Base-by-base conservation (phyloP, 208 protist genomes). In the Leishmania turanica region DNA sequence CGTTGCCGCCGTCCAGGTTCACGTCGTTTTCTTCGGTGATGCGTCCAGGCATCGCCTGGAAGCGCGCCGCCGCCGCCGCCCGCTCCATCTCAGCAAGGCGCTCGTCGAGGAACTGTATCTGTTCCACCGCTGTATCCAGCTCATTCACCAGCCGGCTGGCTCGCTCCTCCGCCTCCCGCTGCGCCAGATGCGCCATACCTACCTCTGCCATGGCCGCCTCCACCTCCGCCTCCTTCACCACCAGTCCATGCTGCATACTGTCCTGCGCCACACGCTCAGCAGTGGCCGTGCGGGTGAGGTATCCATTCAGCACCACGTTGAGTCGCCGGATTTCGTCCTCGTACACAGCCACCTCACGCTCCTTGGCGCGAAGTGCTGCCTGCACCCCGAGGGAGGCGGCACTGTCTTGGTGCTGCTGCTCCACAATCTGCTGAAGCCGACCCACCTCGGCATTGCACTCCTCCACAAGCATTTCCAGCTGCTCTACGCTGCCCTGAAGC, bases 301-400 rank as follows among this genome's bases (percentile, higher is more conserved):
- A 90, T 27, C 85, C 76, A 21, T 96, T 89, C 66, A 96, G 77
- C 53, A 93, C 83, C 31, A 74, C 71, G 80, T 93, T 89, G 34
- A 97, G 87, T 40, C 91, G 88, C 70, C 83, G 65, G 27, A 97
- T 90, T 72, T 97, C 94, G 42, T 93, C 89, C 53, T 97, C 94
- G 78, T 91, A 97, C 45, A 95, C 76, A 51, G 85, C 87, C 49
- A 97, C 79, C 79, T 97, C 94, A 24, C 90, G 83, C 75, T 96
- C 92, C 84, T 97, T 97, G 11, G 88, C 90, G 27, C 90, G 85
- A 69, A 95, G 74, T 47, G 91, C 88, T 19, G 89, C 86, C 81
- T 76, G 60, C 70, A 84, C 60, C n/a, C 65, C 82, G 64, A 81
- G 69, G 65, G 77, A 77, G 82, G 54, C 71, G 42, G 71, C 71